Conservation (phyloP, 139 green algal species). For the Nannochloris sp. region DNA sequence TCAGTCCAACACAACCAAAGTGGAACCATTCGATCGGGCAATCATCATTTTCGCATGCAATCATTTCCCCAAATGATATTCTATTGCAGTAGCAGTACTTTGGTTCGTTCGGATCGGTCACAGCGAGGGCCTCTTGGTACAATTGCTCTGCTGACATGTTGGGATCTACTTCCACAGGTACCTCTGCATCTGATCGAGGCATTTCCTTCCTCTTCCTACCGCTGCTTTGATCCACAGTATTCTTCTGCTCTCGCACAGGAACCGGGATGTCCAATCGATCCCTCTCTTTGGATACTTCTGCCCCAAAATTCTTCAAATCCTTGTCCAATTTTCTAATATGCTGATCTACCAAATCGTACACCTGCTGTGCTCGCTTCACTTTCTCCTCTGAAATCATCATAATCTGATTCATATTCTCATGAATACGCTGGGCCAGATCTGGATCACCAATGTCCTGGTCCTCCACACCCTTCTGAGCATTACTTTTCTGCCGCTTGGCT, state of each 20-base stretch:
- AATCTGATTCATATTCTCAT: slow-evolving; percentile 30
- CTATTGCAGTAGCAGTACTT: slow-evolving; percentile 77
- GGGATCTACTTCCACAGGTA: slow-evolving; percentile 5
- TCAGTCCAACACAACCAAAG: slow-evolving; percentile 75
- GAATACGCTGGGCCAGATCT: slow-evolving; percentile 14
- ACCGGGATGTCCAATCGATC: slow-evolving; percentile 32
- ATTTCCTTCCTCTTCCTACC: background rate
- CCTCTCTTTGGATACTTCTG: slow-evolving; percentile 50
- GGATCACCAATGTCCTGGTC: background rate
- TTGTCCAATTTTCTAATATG: slow-evolving; percentile 64
- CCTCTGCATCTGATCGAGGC: background rate
- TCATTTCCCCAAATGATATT: slow-evolving; percentile 69
- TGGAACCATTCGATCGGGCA: slow-evolving; percentile 90
- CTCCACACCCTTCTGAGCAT: background rate
- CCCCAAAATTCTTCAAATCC: slow-evolving; percentile 50
- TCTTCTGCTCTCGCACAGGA: background rate
- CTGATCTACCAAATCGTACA: slow-evolving; percentile 76
- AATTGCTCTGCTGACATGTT: slow-evolving; percentile 10
- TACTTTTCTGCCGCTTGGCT: background rate
- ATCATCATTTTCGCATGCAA: slow-evolving; percentile 78
- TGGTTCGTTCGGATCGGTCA: slow-evolving; percentile 42
- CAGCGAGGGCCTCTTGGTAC: slow-evolving; percentile 17
- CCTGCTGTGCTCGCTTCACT: slow-evolving; percentile 50
- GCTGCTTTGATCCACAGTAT: background rate
- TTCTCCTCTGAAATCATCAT: slow-evolving; percentile 43